phyloP scores from a whole-genome alignment of 1,139 yeast genomes.

The Pichia kudriavzevii region DNA sequence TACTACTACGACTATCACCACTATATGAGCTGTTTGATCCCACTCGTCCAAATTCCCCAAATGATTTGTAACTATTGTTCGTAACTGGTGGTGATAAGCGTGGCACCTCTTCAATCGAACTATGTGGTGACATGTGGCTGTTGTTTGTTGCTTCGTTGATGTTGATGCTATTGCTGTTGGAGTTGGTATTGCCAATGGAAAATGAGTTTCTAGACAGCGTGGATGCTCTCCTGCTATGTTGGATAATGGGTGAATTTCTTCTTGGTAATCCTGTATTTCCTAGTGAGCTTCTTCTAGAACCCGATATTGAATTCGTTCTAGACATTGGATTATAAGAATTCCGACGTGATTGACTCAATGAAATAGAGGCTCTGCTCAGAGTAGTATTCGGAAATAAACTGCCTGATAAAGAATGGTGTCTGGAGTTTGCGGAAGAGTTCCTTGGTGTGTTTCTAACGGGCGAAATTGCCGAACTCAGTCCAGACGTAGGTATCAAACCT shows the following conservation, averaged over 20 bases:
- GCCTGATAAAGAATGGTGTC: conserved; percentile 8
- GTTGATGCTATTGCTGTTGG: conserved; percentile 3
- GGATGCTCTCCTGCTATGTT: conserved; percentile 16
- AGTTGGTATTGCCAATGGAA: neutral
- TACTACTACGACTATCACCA: no score
- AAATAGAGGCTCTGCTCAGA: conserved; percentile 12
- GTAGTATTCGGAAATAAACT: conserved; percentile 5
- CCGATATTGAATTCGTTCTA: conserved; percentile 7
- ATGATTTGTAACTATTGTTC: no score
- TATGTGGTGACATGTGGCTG: neutral
- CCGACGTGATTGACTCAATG: conserved; percentile 13
- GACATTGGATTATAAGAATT: conserved; percentile 9
- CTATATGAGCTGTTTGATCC: no score
- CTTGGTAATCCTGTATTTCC: conserved; percentile 10
- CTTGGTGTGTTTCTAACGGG: conserved; percentile 2
- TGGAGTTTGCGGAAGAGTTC: conserved; percentile 3
- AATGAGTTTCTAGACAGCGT: conserved; percentile 16
- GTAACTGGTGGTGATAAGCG: no score
- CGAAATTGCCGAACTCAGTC: no score
- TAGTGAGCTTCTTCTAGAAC: conserved; percentile 12
- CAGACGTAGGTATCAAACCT: no score
- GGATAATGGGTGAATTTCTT: conserved; percentile 14
- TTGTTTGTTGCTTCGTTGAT: neutral
- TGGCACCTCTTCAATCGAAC: neutral
- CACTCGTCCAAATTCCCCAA: no score